Evolutionary conservation across 192 early-diverging fungal genomes (phyloP), one percentile per base, ranked within the genome.

Genomic region (Spizellomyces punctatus): DNA sequence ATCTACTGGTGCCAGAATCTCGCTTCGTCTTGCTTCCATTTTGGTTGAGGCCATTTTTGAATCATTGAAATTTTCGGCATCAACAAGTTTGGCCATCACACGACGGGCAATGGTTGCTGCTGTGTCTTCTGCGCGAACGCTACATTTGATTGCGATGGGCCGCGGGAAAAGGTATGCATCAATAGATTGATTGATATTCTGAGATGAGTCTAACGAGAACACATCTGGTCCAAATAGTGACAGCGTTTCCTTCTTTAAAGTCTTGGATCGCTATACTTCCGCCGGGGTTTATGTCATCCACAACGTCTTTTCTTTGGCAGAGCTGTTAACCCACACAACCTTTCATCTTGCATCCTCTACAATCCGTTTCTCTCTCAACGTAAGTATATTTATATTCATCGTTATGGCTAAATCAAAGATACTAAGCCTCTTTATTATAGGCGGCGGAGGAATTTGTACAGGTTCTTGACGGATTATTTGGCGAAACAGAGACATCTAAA

Each of bases 381-480:
- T 79, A 73, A 64, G 27, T 43, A 47, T 21, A 57, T 66, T 44
- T 21, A 43, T 42, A 46, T 58, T 45, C 46, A 58, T 8, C 36
- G 62, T 58, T 64, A 67, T 74, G 12, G 19, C 4, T 9, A 74
- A 27, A 68, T 62, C 60, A 43, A 59, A 64, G n/a, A 0, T 68
- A 61, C 16, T 62, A 36, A 50, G 41, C 49, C 49, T 50, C 16
- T n/a, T 55, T 65, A 47, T 19, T 57, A 7, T 47, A 91, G 88
- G 84, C 91, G 19, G 92, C 93, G 4, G 93, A 95, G 62, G 94
- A 96, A 78, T 91, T 88, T 36, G 94, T 96, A 12, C 88, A 91
- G 2, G 79, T 95, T n/a, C 85, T 98, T 47, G 97, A 98, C 80
- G 95, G 93, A 6, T 73, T 99, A 8, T 98, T 99, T 84, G 97